A percentile compares a stretch with the other conserved stretches of the same genome.
Conservation (phyloP, 2,329 filamentous ascomycete genomes). For the Fusarium succisae region DNA sequence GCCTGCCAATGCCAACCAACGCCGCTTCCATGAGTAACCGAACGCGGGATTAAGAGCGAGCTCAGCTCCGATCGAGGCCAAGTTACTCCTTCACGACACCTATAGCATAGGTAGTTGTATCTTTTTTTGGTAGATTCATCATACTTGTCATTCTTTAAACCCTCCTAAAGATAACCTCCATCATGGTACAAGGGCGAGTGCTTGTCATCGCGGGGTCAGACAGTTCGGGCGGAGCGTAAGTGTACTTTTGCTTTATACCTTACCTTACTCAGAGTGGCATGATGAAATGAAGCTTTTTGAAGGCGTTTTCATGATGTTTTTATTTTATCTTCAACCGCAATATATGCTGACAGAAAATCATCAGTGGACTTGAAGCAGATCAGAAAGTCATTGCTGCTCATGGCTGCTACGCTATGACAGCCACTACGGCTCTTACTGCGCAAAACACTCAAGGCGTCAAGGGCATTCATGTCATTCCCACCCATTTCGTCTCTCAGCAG, state of each 20-base stretch:
- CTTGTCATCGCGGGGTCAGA: constrained; percentile 90
- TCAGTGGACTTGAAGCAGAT: constrained; percentile 91
- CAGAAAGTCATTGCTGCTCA: constrained; percentile 94
- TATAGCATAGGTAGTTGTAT: neutral
- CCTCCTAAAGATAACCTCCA: neutral
- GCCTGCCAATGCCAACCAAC: neutral
- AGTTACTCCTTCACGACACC: neutral
- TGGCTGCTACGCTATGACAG: constrained; percentile 95
- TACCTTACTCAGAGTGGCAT: neutral
- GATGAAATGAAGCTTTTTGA: neutral
- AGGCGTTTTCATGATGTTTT: neutral
- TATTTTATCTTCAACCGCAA: neutral
- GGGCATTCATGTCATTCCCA: constrained; percentile 81
- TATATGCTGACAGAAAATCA: neutral
- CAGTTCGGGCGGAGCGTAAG: constrained; percentile 86
- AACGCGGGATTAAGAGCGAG: constrained; percentile 26
- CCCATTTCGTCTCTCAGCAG: constrained; percentile 82
- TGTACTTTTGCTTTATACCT: constrained; percentile 32
- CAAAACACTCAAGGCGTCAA: constrained; percentile 90
- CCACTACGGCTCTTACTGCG: constrained; percentile 93
- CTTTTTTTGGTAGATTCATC: too few relatives aligned
- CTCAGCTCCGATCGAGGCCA: neutral
- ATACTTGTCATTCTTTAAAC: neutral
- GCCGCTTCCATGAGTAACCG: neutral
- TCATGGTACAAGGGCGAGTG: constrained; percentile 62